Evolutionary conservation across 2,329 filamentous ascomycete genomes (phyloP), one percentile per base, ranked within the genome.

Genomic region (Dothistroma septosporum): DNA sequence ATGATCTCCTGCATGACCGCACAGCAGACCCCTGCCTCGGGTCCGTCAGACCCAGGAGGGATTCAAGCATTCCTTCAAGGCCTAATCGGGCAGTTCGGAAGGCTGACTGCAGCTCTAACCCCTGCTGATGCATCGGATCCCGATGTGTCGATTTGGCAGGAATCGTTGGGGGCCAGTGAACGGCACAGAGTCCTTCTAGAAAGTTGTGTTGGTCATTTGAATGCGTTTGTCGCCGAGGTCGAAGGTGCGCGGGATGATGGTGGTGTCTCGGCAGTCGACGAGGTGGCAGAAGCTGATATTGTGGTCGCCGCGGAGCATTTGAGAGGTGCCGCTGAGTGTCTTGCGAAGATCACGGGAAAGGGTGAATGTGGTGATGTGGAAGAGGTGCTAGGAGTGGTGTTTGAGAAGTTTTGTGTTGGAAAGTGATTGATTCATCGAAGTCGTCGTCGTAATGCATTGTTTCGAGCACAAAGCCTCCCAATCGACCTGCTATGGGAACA

Each of bases 361-460:
- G 92, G 92, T 0, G 90, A 92, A 69, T 85, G 84, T 46, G 90
- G 92, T 2, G 93, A 97, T 75, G 91, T 97, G 16, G 93, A 99
- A 74, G 94, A 97, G 72, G 91, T 99, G 8, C 78, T 99, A 49
- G 94, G 94, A 0, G 92, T 99, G 22, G 92, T 99, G 4, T 99
- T 99, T 78, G 93, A 97, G 75, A 97, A 96, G 90, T 78, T 78
- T 60, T 77, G 76, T 59, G 75, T 77, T 4, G 76, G 76, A 10
- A 77, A 78, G 63, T 77, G 60, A 55, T 31, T 16, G 31, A 37
- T 47, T 11, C 33, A 53, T 14, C 14, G 49, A 32, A 44, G 37
- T 44, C n/a, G 3, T 44, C 14, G 37, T 32, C 33, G 10, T 49
- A 2, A 31, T 9, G 9, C 10, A 10, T 1, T 31, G 19, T n/a